Percentiles rank a stretch among this genome's conserved stretches.
Conservation (phyloP, 2,329 filamentous ascomycete species). For the Aspergillus aculeatus region DNA sequence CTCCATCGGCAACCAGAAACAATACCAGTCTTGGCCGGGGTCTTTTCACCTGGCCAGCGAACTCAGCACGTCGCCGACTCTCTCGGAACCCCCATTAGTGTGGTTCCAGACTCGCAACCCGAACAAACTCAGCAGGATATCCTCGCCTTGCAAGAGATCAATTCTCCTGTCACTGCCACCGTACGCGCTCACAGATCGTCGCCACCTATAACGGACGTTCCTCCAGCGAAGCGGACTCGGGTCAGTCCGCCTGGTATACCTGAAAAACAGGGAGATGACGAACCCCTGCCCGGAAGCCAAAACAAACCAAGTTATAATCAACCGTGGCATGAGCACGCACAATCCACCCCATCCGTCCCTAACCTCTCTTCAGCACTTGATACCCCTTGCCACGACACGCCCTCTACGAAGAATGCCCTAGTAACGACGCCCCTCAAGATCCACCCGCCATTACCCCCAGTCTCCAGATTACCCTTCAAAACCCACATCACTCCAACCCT, state of each 20-base stretch:
- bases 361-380: not conserved
- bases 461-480: slow-evolving; percentile 46
- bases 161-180: not conserved
- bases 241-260: not conserved
- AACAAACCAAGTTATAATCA: not conserved
- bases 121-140: slow-evolving; percentile 8
- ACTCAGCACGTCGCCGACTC: slow-evolving; percentile 19
- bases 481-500: slow-evolving; percentile 60
- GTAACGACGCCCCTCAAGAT: slow-evolving; percentile 44
- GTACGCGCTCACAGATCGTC: not conserved
- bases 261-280: not conserved
- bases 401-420: not conserved
- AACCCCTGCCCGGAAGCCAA: not conserved
- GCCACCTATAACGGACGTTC: not conserved
- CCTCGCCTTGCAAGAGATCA: slow-evolving; percentile 3
- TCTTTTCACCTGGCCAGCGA: not conserved
- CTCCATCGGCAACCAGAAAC: not conserved
- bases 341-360: not conserved
- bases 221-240: not conserved
- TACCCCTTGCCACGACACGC: not conserved
- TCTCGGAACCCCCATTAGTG: slow-evolving; percentile 37
- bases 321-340: not conserved
- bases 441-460: slow-evolving; percentile 54
- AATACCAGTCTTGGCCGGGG: not conserved
- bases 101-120: slow-evolving; percentile 43